These are phyloP conservation scores for Solanum sejunctum DNA, from an alignment of 257 asterid species.

Conservation along the genomic window DNA sequence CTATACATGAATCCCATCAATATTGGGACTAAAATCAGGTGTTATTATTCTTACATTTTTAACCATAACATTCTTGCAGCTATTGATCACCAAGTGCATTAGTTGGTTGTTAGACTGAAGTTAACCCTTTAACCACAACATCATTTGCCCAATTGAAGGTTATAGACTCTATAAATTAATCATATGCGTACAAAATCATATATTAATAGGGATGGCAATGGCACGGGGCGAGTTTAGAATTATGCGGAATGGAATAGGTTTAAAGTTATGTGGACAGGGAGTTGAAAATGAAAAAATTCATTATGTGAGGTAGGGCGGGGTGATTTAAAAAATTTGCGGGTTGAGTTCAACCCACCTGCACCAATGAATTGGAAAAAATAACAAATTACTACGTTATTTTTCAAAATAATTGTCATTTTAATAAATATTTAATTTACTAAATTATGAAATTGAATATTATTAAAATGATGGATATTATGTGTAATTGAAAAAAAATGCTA, in stretches of 20 bases:
- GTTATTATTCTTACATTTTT: conserved; percentile 35
- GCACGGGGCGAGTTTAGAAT: too few relatives aligned
- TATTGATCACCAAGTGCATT: conserved; percentile 45
- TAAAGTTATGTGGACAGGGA: too few relatives aligned
- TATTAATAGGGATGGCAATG: too few relatives aligned
- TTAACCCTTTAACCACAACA: conserved; percentile 25
- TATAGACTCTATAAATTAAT: conserved; percentile 38
- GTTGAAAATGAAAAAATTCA: too few relatives aligned
- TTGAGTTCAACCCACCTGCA: too few relatives aligned
- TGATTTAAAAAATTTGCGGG: too few relatives aligned
- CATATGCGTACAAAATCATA: neutral
- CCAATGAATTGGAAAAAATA: neutral
- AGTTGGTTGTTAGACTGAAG: conserved; percentile 44
- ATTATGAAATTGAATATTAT: too few relatives aligned
- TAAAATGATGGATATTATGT: too few relatives aligned
- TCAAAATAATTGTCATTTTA: neutral
- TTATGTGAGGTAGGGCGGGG: too few relatives aligned
- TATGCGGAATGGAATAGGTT: too few relatives aligned
- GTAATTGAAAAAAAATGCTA: too few relatives aligned
- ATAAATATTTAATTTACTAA: neutral
- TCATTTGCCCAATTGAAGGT: conserved; percentile 46
- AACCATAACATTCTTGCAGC: conserved; percentile 47
- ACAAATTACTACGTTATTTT: neutral
- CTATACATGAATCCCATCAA: conserved; percentile 55
- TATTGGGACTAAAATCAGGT: conserved; percentile 45